A percentile compares a stretch with the other conserved stretches of the same genome.
Evolutionary conservation across 2,329 filamentous ascomycete genomes (phyloP).

Genomic region (Verticillium dahliae): DNA sequence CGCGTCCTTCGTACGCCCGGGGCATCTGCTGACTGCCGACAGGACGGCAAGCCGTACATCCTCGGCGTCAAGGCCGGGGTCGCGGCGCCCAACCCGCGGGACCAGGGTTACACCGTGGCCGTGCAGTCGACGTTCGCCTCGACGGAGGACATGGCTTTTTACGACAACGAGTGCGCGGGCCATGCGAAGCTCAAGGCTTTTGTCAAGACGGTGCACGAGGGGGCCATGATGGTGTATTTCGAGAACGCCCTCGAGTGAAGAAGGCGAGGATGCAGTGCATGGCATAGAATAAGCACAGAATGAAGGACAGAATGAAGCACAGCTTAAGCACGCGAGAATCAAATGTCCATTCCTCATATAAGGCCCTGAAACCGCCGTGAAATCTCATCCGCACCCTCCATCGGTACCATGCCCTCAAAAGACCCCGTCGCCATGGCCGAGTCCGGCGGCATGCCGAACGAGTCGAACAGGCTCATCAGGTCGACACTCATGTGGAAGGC

Average conservation of each 20-base stretch:
- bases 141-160: slow-evolving; percentile 54
- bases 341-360: slow-evolving; percentile 10
- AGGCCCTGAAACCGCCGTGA: slow-evolving; percentile 24
- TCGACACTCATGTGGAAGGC: slow-evolving; percentile 27
- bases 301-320: no score
- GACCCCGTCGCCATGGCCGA: slow-evolving; percentile 3
- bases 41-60: slow-evolving; percentile 60
- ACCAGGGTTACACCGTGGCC: slow-evolving; percentile 51
- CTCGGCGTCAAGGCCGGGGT: slow-evolving; percentile 38
- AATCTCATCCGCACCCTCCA: slow-evolving; percentile 19
- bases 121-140: slow-evolving; percentile 50
- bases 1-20: no score
- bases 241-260: slow-evolving; percentile 8
- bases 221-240: slow-evolving; percentile 48
- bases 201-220: slow-evolving; percentile 22
- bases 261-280: no score
- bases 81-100: slow-evolving; percentile 45
- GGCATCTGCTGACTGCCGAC: neutral
- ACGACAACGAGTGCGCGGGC: slow-evolving; percentile 39
- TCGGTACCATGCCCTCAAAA: slow-evolving; percentile 5
- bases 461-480: slow-evolving; percentile 26
- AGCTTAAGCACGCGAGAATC: neutral
- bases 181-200: slow-evolving; percentile 23
- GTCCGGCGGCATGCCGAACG: slow-evolving; percentile 17
- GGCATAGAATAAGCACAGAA: no score